Evolutionary conservation across 768 basidiomycete species (phyloP).

Genomic region (Mycena metata): DNA sequence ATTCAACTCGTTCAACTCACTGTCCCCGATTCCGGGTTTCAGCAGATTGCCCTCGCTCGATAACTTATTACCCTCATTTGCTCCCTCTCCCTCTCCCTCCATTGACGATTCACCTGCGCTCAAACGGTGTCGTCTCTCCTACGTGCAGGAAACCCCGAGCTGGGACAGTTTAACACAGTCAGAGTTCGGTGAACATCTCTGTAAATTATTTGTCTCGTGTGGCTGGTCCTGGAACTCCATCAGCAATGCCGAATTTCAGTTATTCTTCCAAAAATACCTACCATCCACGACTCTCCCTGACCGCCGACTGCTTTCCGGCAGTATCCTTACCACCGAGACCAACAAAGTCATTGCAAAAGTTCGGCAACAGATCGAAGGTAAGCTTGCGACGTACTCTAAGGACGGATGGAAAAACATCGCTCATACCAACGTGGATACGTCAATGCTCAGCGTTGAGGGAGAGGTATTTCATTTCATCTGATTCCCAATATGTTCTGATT

Average conservation of each 20-base stretch:
- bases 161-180: slow-evolving; percentile 6
- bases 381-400: slow-evolving; percentile 34
- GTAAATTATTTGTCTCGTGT: slow-evolving; percentile 33
- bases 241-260: slow-evolving; percentile 35
- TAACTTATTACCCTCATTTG: neutral
- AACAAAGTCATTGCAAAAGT: neutral
- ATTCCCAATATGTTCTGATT: too few relatives aligned
- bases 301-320: neutral
- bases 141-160: neutral
- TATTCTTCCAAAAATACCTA: slow-evolving; percentile 44
- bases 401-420: slow-evolving; percentile 46
- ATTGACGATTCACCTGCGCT: neutral
- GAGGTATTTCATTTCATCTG: slow-evolving; percentile 34
- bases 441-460: slow-evolving; percentile 41
- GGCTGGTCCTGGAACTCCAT: slow-evolving; percentile 42
- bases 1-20: too few relatives aligned
- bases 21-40: neutral
- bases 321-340: neutral
- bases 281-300: slow-evolving; percentile 25
- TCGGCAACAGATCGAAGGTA: neutral
- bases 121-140: neutral
- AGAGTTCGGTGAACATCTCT: slow-evolving; percentile 36
- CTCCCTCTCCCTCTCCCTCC: slow-evolving; percentile 1
- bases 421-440: too few relatives aligned
- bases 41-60: neutral